Evolutionary conservation across 2,329 filamentous ascomycete genomes (phyloP), one percentile per base, ranked within the genome.

Genomic region (Penicillium sp.): DNA sequence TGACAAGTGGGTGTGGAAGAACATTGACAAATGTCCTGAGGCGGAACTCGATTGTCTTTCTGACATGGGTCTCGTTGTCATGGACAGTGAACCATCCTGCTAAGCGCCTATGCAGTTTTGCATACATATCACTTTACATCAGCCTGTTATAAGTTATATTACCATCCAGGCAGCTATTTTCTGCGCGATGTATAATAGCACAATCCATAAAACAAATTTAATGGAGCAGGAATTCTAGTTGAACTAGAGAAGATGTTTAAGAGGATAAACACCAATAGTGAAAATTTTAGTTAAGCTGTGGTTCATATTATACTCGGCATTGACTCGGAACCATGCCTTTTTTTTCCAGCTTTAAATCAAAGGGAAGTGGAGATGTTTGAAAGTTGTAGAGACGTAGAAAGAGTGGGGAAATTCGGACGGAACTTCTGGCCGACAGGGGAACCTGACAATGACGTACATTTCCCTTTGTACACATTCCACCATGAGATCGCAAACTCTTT

Each of bases 401-500:
- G 26, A 22, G 36, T 49, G 48, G 48, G 22, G 48, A 50, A 26
- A 5, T 43, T 35, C 31, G 31, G 6, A 35, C 17, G 8, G 22
- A 33, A 35, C 8, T 16, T 26, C 30, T 17, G 22, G 44, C 35
- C n/a, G 46, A 43, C 28, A 22, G 30, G 16, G 41, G 46, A 42
- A 45, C 40, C 31, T 6, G 14, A 25, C 6, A 31, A 55, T 55
- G 53, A 55, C 53, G 53, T 54, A 51, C 40, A 28, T 53, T 47
- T 38, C 45, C 35, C 26, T 44, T 19, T 25, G 50, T 49, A 53
- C 52, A 60, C 58, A 43, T 46, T 46, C 33, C 59, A 59, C 19
- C 42, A 73, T 73, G 69, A 63, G 65, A 51, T 55, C 63, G 16
- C 65, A 64, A 53, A 50, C 53, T 28, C 43, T 67, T 28, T 64